Percentiles rank a stretch among this genome's conserved stretches.
Evolutionary conservation across 169 alveolate genomes (phyloP).

Genomic region (Babesia divergens): DNA sequence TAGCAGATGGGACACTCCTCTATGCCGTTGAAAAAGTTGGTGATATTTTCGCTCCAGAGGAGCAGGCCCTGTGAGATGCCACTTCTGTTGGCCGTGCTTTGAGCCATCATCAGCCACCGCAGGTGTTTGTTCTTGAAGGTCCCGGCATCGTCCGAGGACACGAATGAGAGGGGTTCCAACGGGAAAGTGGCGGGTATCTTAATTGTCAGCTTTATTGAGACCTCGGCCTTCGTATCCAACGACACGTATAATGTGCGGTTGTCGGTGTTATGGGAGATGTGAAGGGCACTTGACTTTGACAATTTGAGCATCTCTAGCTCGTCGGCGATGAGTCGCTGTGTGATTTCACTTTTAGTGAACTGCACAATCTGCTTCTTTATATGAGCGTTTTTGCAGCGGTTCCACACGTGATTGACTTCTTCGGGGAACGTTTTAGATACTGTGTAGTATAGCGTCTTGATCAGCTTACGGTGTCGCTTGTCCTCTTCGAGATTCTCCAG

Average conservation of each 20-base stretch:
- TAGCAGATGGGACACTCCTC: slow-evolving; percentile 62
- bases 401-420: slow-evolving; percentile 54
- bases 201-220: slow-evolving; percentile 27
- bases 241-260: slow-evolving; percentile 27
- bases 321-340: slow-evolving; percentile 42
- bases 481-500: slow-evolving; percentile 47
- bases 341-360: slow-evolving; percentile 45
- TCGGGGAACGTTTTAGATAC: slow-evolving; percentile 45
- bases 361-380: slow-evolving; percentile 42
- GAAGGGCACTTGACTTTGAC: slow-evolving; percentile 1
- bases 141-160: slow-evolving; percentile 23
- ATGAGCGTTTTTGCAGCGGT: slow-evolving; percentile 43
- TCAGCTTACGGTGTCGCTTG: slow-evolving; percentile 19
- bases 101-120: slow-evolving; percentile 53
- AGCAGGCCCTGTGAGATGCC: slow-evolving; percentile 53
- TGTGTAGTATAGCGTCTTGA: slow-evolving; percentile 36
- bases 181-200: slow-evolving; percentile 53
- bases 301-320: slow-evolving; percentile 10
- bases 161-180: slow-evolving; percentile 52
- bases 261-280: slow-evolving; percentile 27
- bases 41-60: slow-evolving; percentile 55
- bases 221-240: slow-evolving; percentile 41
- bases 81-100: slow-evolving; percentile 41
- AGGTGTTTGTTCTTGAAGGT: slow-evolving; percentile 43
- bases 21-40: slow-evolving; percentile 45